Base-by-base conservation (phyloP, 2,329 filamentous ascomycete genomes). In the Chaetomium strumarium region DNA sequence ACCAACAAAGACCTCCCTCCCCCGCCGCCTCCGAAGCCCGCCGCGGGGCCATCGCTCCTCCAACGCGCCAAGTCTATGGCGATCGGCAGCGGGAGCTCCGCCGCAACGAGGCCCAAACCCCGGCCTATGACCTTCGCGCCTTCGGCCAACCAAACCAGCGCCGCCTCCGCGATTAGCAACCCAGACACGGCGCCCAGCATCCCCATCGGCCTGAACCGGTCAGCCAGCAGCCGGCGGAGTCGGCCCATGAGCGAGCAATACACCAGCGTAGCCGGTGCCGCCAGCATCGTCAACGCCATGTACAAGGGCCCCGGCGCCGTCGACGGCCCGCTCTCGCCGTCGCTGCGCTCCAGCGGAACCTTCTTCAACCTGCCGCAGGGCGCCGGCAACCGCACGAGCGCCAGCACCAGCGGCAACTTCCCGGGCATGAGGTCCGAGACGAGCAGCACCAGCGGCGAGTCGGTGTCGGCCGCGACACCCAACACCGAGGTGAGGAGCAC, bases 1-100 rank as follows among this genome's bases (percentile, higher is more conserved):
- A 79, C 76, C 36, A 85, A 93, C 68, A 96, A 96, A 69, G 90
- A 93, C n/a, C 80, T 95, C 16, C 88, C 89, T 6, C 80, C 87
- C 2, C 84, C 89, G 1, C 87, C 87, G 1, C 17, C 75, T 70
- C 63, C 75, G 74, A 58, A 78, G 55, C 66, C 59, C 66, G 64
- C 55, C 19, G 60, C 68, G 36, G 72, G 73, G 11, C 68, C 72
- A 14, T 78, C 78, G 8, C 69, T 84, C 41, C 69, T 84, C 37
- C 79, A 84, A 65, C 78, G 81, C 49, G 80, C 81, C 58, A 84
- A 82, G 64, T 78, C 79, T 29, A 80, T 83, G 55, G 77, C 79
- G 43, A 75, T 71, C 54, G 74, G 73, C n/a, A 63, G 67, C 57
- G 55, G 60, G 31, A 46, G 33, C 34, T 41, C 14, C 42, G n/a